These are phyloP conservation scores for Rhipidocladum racemiflorum DNA, from an alignment of 176 grass and related monocot genomes.

Conservation along the genomic window DNA sequence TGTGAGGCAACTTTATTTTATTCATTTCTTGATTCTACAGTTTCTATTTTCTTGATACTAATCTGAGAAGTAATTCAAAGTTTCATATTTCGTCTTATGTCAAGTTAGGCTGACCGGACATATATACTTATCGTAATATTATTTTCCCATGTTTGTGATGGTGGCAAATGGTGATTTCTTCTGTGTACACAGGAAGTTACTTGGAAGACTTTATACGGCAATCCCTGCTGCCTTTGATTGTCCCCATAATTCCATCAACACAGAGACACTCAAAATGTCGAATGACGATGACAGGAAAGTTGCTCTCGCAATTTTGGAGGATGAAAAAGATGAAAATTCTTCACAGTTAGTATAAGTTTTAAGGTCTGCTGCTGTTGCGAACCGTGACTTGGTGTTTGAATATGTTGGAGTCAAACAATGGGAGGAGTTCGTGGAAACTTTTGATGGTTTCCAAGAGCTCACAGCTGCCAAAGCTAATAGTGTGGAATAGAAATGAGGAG, in stretches of 20 bases:
- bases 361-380: constrained; percentile 83
- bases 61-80: no score
- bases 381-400: constrained; percentile 88
- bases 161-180: not conserved
- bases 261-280: constrained; percentile 82
- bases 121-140: not conserved
- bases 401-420: no score
- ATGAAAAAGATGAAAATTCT: constrained; percentile 72
- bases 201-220: constrained; percentile 89
- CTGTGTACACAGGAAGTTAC: constrained; percentile 61
- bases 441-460: no score
- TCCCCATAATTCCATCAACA: constrained; percentile 90
- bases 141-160: no score
- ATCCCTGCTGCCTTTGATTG: constrained; percentile 76
- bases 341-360: constrained; percentile 65
- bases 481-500: no score
- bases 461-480: no score
- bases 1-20: not conserved
- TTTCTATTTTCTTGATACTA: not conserved
- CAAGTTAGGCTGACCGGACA: no score
- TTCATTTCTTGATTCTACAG: not conserved
- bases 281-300: constrained; percentile 82
- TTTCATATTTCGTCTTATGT: no score
- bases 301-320: constrained; percentile 79
- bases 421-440: no score